Base-by-base conservation (phyloP, 805 yeast species). In the Grigorovia yakushimaensis region DNA sequence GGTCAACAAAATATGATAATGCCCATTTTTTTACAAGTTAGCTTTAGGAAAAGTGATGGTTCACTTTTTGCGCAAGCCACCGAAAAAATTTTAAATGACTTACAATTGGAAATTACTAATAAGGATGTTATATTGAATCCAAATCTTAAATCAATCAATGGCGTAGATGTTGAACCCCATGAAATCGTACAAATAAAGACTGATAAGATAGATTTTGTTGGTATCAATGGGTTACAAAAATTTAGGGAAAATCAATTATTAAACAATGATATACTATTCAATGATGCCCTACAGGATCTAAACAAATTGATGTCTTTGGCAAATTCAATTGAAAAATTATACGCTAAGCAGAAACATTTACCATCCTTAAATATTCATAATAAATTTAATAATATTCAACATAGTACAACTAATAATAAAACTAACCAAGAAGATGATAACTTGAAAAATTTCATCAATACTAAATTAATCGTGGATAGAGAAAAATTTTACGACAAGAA, bases 241-340 rank as follows among this genome's bases (percentile, higher is more conserved):
- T 64, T 72, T 13, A 78, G 81, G 44, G 81, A 77, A 45, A 66
- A 70, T 40, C 74, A 76, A 51, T 69, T 83, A 10, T 68, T 72
- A 46, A 75, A 76, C 41, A 84, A 81, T 54, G 82, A 82, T 43
- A 60, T 71, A 17, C 71, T 88, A 0, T 66, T 89, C 48, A 76
- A 76, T 35, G 74, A 74, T 40, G 88, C 96, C 0, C 65, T 89
- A 38, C 82, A 79, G 40, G 96, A 88, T 62, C 66, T 89, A 42
- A 82, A 84, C 51, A 81, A 81, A 41, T 68, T 88, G 45, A 82
- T 86, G 81, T 73, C 78, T n/a, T 77, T 84, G 54, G 94, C 89
- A 2, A 77, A 77, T 53, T 89, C 88, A 49, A 73, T 89, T 44
- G 76, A 82, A 20, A 66, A 70, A 36, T 62, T 88, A 24, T 82